phyloP scores from a whole-genome alignment of 768 basidiomycete genomes.

The Lactifluus subvellereus region DNA sequence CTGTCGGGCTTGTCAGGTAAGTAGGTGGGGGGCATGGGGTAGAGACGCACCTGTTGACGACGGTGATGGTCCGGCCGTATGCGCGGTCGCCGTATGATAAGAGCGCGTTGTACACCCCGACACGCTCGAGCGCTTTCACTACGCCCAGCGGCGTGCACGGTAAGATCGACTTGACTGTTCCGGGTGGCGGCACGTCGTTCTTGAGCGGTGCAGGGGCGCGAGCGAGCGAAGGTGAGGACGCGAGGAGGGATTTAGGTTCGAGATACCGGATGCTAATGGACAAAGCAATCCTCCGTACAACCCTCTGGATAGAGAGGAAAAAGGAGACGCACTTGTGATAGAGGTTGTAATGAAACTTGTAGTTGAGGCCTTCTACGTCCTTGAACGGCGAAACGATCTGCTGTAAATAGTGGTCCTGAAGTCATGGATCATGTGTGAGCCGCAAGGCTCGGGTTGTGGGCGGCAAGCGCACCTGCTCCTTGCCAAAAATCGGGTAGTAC shows the following conservation, averaged over 20 bases:
- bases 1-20: conserved; percentile 33
- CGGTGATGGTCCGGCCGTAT: conserved; percentile 86
- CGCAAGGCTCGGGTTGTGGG: neutral
- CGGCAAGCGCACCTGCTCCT: conserved; percentile 62
- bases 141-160: conserved; percentile 97
- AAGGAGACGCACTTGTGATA: conserved; percentile 75
- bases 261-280: conserved; percentile 82
- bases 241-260: conserved; percentile 62
- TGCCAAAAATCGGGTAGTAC: conserved; percentile 95
- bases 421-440: neutral
- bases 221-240: conserved; percentile 35
- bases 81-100: conserved; percentile 93
- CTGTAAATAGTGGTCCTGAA: conserved; percentile 92
- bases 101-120: conserved; percentile 89
- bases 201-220: conserved; percentile 29
- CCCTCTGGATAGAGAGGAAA: neutral
- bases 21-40: neutral
- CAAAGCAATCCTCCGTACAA: neutral
- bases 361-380: conserved; percentile 96
- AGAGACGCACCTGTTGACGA: conserved; percentile 79
- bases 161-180: conserved; percentile 92
- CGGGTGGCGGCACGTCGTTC: conserved; percentile 64
- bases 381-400: conserved; percentile 95
- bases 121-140: conserved; percentile 88
- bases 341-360: conserved; percentile 91